Percentiles rank a stretch among this genome's conserved stretches.
Evolutionary conservation across 768 basidiomycete genomes (phyloP).

Genomic region (Chlorophyllum brunneum): DNA sequence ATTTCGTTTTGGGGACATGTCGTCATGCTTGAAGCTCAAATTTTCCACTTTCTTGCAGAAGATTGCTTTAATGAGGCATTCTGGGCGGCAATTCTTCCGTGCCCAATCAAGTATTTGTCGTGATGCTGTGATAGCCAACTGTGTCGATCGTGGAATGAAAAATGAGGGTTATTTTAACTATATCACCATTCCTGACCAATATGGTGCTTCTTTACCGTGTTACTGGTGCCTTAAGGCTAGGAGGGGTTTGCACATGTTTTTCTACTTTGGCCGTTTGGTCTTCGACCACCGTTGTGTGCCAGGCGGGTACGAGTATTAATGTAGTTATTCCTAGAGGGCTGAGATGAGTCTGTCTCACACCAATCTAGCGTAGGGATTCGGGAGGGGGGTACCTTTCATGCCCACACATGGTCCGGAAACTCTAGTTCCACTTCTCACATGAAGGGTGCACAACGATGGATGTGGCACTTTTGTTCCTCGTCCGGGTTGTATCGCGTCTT

Average conservation of each 20-base stretch:
- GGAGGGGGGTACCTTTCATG: too few relatives aligned
- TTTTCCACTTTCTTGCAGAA: conserved; percentile 6
- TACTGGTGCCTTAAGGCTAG: conserved; percentile 13
- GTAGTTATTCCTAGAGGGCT: background rate
- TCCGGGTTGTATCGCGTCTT: too few relatives aligned
- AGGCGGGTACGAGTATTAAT: background rate
- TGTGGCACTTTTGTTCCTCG: too few relatives aligned
- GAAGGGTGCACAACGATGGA: background rate
- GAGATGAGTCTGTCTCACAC: too few relatives aligned
- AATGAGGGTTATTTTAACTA: conserved; percentile 9
- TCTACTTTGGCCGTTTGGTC: too few relatives aligned
- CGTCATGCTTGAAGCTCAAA: background rate
- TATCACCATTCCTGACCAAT: conserved; percentile 13
- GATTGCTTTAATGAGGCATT: background rate
- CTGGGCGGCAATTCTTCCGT: conserved; percentile 1
- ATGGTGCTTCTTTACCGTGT: conserved; percentile 11
- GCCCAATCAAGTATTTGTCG: conserved; percentile 3
- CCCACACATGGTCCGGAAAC: too few relatives aligned
- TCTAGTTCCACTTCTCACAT: too few relatives aligned
- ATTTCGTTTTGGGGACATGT: background rate
- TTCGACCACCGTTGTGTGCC: too few relatives aligned
- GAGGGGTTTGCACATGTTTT: too few relatives aligned
- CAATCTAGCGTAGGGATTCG: too few relatives aligned
- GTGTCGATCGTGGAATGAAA: background rate
- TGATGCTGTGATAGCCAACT: background rate